Base-by-base conservation (phyloP, 1,139 yeast species). In the Lipomyces yarrowii region DNA sequence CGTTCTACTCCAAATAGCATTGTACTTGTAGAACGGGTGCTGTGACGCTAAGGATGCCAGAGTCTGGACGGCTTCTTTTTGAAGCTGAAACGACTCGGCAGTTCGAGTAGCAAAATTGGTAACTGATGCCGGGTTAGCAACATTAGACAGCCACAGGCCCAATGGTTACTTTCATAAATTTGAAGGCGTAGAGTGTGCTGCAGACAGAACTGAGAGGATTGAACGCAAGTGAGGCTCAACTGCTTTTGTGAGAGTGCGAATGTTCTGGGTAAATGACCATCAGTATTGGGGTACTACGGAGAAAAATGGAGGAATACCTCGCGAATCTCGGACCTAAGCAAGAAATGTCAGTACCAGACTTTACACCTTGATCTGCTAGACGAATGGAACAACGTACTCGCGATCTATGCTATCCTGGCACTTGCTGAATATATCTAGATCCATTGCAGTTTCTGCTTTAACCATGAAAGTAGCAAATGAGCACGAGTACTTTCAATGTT, bases 1-100 rank as follows among this genome's bases (percentile, higher is more conserved):
- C 21, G 71, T 67, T 32, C 66, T 65, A n/a, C 71, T 63, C 75
- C 74, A 74, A 30, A 73, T 51, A 53, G 62, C 63, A 57, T 72
- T 69, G 71, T 73, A 75, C 59, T 71, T 71, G 67, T 75, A 72
- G 62, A 56, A 55, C 18, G 42, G 62, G 37, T 56, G 58, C 30
- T 35, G 58, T n/a, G 58, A 56, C n/a, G 58, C 58, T 10, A 35
- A 32, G 15, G 26, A 10, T 10, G 48, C 58, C 8, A 56, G 58
- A 33, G 6, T 18, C 30, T 56, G 42, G 58, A 56, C 35, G 10
- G 58, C 58, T 18, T 32, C 58, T 56, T 33, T 32, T 32, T 33
- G 58, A 15, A 56, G 18, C 30, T 18, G 26, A 23, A 56, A 56
- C n/a, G 51, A 56, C 21, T 37, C 23, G 18, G 35, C 18, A 6